Base-by-base conservation (phyloP, 768 basidiomycete species). In the Naematelia aurantialba region DNA sequence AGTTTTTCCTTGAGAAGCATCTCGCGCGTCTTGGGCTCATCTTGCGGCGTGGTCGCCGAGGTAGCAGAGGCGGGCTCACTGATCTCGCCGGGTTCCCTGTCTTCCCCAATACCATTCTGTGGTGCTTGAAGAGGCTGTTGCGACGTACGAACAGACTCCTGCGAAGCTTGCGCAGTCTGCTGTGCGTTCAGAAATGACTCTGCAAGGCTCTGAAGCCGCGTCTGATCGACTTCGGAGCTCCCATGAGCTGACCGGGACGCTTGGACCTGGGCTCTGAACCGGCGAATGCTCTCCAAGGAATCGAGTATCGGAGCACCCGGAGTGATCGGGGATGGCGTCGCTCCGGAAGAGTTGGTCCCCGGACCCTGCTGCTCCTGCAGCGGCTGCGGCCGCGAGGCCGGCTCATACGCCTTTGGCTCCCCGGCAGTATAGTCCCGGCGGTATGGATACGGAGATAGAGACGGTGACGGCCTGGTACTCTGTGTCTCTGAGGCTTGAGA, bases 251-350 rank as follows among this genome's bases (percentile, higher is more conserved):
- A 31, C 19, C 63, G 59, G 29, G 30, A 44, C 14, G 63, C 55
- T 24, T 58, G 55, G 21, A 65, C 49, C 8, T 52, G 53, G 5
- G 52, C 64, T 50, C 61, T 66, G 54, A 66, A 66, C 31, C 57
- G 48, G 17, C 60, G 64, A 2, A 66, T 42, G 49, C 56, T 62
- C 5, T 39, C 64, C 19, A 66, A 48, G 45, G 55, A 57, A 39
- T 58, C 54, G 4, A 59, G 24, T 22, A 21, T 11, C 19, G 17
- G 17, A n/a, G 21, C n/a, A 19, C 48, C 21, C 34, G 52, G n/a
- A 49, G 47, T 24, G 56, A 58, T 17, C 24, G 34, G 27, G 34
- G 52, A 11, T 26, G 29, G 25, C 17, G 5, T 12, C n/a, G 25
- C n/a, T n/a, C 44, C 31, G 45, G 31, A 21, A 48, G 19, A 21